Conservation (phyloP, 352 stramenopile species). For the Phytophthora idaei region DNA sequence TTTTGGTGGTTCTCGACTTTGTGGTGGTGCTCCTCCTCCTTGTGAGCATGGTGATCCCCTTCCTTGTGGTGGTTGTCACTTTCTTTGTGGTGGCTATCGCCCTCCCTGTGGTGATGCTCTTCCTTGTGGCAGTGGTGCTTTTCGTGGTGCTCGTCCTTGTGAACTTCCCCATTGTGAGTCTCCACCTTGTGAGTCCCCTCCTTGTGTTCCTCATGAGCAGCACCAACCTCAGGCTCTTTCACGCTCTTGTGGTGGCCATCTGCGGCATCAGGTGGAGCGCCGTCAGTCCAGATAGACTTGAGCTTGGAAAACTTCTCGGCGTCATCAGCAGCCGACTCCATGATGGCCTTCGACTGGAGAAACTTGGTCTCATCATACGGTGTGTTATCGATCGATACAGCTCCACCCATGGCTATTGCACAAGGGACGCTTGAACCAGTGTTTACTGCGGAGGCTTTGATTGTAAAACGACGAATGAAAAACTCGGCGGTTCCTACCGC, state of each 20-base stretch:
- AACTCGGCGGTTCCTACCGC: neutral
- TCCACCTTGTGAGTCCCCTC: constrained; percentile 8
- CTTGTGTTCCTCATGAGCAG: constrained; percentile 8
- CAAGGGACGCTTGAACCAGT: constrained; percentile 3
- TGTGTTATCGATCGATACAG: constrained; percentile 59
- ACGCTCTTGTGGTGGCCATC: constrained; percentile 43
- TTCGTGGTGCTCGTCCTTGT: constrained; percentile 2
- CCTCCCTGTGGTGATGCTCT: constrained; percentile 18
- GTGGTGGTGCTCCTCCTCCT: constrained; percentile 16
- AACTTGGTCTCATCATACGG: constrained; percentile 71
- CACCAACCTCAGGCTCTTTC: constrained; percentile 29
- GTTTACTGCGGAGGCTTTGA: constrained; percentile 16
- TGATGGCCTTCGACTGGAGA: constrained; percentile 68
- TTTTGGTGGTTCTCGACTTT: constrained; percentile 23
- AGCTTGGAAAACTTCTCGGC: constrained; percentile 76
- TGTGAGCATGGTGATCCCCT: neutral
- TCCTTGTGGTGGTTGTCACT: constrained; percentile 4
- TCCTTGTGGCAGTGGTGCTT: neutral
- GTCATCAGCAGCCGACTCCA: constrained; percentile 64
- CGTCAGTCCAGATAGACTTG: constrained; percentile 64
- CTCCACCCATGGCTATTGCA: constrained; percentile 47
- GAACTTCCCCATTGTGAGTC: neutral
- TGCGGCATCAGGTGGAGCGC: constrained; percentile 14
- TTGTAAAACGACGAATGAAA: constrained; percentile 33
- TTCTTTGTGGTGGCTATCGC: neutral